phyloP scores from a whole-genome alignment of 2,329 filamentous ascomycete species.

The Falciphora oryzae region DNA sequence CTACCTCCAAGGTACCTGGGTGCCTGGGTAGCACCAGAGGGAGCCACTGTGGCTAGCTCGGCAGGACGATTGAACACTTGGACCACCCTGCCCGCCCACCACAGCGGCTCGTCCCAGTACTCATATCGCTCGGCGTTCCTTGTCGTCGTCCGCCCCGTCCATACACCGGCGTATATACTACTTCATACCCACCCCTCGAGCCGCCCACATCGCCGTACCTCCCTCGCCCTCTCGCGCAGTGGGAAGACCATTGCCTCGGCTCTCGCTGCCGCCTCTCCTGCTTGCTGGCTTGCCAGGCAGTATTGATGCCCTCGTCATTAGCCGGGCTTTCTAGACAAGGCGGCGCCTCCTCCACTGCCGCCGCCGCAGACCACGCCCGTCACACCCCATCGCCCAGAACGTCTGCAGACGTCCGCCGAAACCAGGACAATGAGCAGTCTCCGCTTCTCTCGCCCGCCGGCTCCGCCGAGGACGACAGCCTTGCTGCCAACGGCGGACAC shows the following conservation, averaged over 20 bases:
- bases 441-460: slow-evolving; percentile 39
- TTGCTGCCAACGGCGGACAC: slow-evolving; percentile 24
- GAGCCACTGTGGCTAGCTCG: too few relatives aligned
- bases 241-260: neutral
- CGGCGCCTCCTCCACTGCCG: slow-evolving; percentile 23
- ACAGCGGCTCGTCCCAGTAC: neutral
- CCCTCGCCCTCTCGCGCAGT: neutral
- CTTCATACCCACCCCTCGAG: neutral
- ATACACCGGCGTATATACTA: neutral
- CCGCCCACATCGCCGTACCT: neutral
- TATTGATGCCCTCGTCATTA: slow-evolving; percentile 34
- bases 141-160: neutral
- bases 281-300: slow-evolving; percentile 6
- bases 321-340: slow-evolving; percentile 19
- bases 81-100: too few relatives aligned
- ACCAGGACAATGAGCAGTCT: slow-evolving; percentile 37
- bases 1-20: neutral
- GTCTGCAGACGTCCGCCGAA: slow-evolving; percentile 18
- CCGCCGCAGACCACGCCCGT: slow-evolving; percentile 14
- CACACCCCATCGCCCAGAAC: slow-evolving; percentile 11
- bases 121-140: neutral
- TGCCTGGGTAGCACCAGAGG: neutral
- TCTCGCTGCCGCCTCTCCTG: slow-evolving; percentile 16
- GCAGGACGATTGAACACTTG: neutral
- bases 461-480: slow-evolving; percentile 27